These are phyloP conservation scores for Phanerochaete carnosa DNA, from an alignment of 768 basidiomycete species.

Conservation along the genomic window DNA sequence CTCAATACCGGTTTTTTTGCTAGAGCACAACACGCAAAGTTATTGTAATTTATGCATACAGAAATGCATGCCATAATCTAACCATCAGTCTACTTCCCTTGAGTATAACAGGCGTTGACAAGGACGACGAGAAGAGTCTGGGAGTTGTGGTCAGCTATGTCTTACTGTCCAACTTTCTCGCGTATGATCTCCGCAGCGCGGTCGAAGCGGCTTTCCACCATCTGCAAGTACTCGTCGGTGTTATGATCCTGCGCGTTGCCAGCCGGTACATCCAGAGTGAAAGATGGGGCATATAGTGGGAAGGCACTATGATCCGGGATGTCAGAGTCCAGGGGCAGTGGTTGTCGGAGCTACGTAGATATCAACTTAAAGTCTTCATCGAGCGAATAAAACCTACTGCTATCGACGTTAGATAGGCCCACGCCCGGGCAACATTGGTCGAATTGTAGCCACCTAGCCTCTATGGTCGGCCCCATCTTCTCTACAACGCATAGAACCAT, in stretches of 20 bases:
- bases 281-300: conserved; percentile 74
- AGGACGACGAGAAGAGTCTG: too few relatives aligned
- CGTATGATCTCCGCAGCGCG: conserved; percentile 15
- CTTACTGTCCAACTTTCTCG: neutral
- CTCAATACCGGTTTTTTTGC: neutral
- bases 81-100: too few relatives aligned
- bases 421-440: conserved; percentile 82
- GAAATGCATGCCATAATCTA: neutral
- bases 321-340: conserved; percentile 53
- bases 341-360: conserved; percentile 44
- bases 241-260: conserved; percentile 79
- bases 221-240: conserved; percentile 48
- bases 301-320: conserved; percentile 80
- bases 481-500: neutral
- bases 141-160: too few relatives aligned
- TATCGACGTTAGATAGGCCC: conserved; percentile 78
- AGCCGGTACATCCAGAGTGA: conserved; percentile 70
- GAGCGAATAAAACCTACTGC: conserved; percentile 46
- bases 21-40: neutral
- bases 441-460: conserved; percentile 74
- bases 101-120: too few relatives aligned
- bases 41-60: neutral
- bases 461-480: too few relatives aligned
- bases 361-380: neutral
- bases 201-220: conserved; percentile 34